phyloP scores from a whole-genome alignment of 1,284 basidiomycete species.

The Trichosporon coremiiforme region DNA sequence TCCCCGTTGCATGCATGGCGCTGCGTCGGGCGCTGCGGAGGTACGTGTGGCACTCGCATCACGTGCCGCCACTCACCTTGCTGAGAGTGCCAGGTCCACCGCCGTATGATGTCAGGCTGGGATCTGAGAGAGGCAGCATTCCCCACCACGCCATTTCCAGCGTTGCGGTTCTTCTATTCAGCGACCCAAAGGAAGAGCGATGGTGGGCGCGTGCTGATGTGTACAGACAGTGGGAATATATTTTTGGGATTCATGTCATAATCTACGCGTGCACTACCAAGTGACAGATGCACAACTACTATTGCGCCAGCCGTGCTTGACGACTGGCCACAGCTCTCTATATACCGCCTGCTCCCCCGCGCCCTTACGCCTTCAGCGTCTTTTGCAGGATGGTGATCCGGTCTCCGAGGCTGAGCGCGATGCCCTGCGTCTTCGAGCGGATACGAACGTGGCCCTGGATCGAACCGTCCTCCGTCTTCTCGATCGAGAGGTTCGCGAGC shows the following conservation, averaged over 20 bases:
- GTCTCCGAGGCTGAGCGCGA: slow-evolving; percentile 90
- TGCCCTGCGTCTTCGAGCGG: slow-evolving; percentile 92
- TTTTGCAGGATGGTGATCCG: slow-evolving; percentile 63
- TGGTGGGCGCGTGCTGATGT: neutral
- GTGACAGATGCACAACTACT: slow-evolving; percentile 7
- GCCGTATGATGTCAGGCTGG: neutral
- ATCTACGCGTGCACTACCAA: slow-evolving; percentile 3
- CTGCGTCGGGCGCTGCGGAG: neutral
- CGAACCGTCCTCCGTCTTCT: slow-evolving; percentile 77
- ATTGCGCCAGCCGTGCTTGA: neutral
- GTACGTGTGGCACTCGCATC: neutral
- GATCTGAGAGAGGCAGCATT: no score
- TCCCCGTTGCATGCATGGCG: neutral
- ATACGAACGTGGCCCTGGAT: slow-evolving; percentile 90
- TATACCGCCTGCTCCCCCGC: slow-evolving; percentile 3
- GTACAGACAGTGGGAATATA: neutral
- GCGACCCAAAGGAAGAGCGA: neutral
- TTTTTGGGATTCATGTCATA: slow-evolving; percentile 8
- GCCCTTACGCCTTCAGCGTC: slow-evolving; percentile 30
- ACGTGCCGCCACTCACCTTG: neutral
- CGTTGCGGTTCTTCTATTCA: neutral
- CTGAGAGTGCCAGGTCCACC: neutral
- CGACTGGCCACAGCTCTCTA: slow-evolving; percentile 14
- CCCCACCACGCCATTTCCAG: neutral
- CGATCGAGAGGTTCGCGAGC: slow-evolving; percentile 91